These are phyloP conservation scores for Noccaea bulbosa DNA, from an alignment of 345 rosid genomes.

Conservation along the genomic window DNA sequence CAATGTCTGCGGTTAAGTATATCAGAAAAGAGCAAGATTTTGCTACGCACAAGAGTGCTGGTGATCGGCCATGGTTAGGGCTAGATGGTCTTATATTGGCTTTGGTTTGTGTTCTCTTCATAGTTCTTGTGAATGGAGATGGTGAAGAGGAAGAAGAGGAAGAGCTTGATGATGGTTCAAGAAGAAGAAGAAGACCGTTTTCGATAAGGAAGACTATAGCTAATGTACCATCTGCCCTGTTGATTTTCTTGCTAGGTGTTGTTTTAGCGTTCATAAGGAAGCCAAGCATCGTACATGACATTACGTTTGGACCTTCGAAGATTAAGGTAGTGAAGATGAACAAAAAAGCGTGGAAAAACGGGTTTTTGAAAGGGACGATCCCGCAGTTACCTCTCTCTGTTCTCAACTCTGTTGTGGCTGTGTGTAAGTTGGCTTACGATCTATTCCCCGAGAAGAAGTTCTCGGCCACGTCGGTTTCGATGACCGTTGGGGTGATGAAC, in stretches of 20 bases:
- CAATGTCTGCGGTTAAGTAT: constrained; percentile 79
- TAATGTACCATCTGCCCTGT: constrained; percentile 71
- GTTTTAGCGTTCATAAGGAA: constrained; percentile 63
- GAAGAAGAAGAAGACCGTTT: constrained; percentile 32
- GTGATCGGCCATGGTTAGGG: constrained; percentile 70
- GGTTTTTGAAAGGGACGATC: constrained; percentile 76
- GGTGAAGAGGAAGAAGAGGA: constrained; percentile 50
- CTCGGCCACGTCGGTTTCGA: constrained; percentile 66
- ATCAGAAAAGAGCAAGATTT: constrained; percentile 62
- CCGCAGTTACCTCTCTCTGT: constrained; percentile 83
- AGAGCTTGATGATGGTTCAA: constrained; percentile 18
- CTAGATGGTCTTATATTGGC: constrained; percentile 82
- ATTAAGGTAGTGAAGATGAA: constrained; percentile 52
- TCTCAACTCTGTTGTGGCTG: constrained; percentile 84
- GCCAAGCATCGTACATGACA: constrained; percentile 51
- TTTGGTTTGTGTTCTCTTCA: constrained; percentile 61
- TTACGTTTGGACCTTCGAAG: constrained; percentile 68
- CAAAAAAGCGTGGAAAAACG: constrained; percentile 70
- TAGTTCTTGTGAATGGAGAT: constrained; percentile 63
- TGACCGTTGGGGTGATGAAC: constrained; percentile 82
- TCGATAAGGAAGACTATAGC: constrained; percentile 45
- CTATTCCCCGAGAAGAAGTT: constrained; percentile 76
- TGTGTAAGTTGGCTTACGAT: constrained; percentile 76
- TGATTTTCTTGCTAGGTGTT: constrained; percentile 71
- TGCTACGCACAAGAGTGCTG: constrained; percentile 62